Base-by-base conservation (phyloP, 805 yeast genomes). In the Maudiozyma turicensis region DNA sequence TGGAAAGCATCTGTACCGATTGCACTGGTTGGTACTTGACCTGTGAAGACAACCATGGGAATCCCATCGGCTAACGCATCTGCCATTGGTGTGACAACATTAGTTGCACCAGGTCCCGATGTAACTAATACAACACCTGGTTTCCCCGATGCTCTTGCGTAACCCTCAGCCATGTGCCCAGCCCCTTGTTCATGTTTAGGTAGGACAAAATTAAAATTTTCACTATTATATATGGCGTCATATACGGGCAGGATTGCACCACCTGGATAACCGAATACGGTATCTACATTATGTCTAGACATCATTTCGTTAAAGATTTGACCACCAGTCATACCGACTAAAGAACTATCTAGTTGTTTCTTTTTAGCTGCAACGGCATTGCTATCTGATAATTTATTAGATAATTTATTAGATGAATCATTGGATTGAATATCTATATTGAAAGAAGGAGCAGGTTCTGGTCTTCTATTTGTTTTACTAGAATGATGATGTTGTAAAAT, bases 151-250 rank as follows among this genome's bases (percentile, higher is more conserved):
- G 95, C 99, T 58, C 95, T 78, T 49, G 99, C 97, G 59, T 93
- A 93, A 52, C 99, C 99, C 72, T 93, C 97, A 49, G 99, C 99
- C 98, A 93, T 93, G 71, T 93, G 99, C 47, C 99, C 99, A 14
- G 98, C 99, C 67, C 99, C 99, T 72, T 93, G 99, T 70, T 93
- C 99, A 68, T 93, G 98, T 61, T 95, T 80, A 45, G 99, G 99
- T 55, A 93, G 73, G 49, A 93, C 86, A 65, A 93, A 93, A 58
- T 83, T 80, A 76, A 93, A 91, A 62, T 85, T 80, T 50, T 83
- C 81, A 20, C 96, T 86, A 72, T 91, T 85, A 75, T 84, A 86
- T 58, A 93, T 93, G 57, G 98, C 98, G 66, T 93, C 99, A 65
- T 85, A 93, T 29, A 93, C 99, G 11, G 99, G 98, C 61, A 93